phyloP scores from a whole-genome alignment of 2,329 filamentous ascomycete species.

The Sordariomycetes sp. region DNA sequence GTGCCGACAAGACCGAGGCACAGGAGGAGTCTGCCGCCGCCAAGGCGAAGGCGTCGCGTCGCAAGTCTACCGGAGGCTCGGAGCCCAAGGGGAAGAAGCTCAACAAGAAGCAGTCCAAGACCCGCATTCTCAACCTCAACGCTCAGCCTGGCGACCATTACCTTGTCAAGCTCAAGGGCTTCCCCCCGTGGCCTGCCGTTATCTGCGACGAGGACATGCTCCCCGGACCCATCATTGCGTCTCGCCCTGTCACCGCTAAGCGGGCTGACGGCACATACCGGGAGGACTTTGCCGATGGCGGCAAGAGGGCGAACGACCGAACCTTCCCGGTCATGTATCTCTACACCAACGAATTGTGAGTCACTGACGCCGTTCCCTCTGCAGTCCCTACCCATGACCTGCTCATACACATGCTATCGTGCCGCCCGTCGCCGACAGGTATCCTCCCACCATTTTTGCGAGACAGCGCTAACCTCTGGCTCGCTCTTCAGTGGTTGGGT shows the following conservation, averaged over 20 bases:
- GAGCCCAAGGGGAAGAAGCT: constrained; percentile 65
- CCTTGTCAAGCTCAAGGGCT: constrained; percentile 87
- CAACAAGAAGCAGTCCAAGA: constrained; percentile 73
- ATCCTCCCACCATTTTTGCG: not conserved
- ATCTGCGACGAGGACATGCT: constrained; percentile 93
- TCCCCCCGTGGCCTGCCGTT: constrained; percentile 87
- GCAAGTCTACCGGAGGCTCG: constrained; percentile 60
- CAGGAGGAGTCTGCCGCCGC: constrained; percentile 19
- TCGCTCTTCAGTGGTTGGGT: constrained; percentile 66
- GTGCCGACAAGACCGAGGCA: constrained; percentile 14
- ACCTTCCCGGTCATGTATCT: constrained; percentile 95
- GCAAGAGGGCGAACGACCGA: constrained; percentile 72
- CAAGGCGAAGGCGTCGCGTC: constrained; percentile 35
- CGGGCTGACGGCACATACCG: constrained; percentile 76
- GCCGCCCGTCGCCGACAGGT: not conserved
- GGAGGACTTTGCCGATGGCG: constrained; percentile 76
- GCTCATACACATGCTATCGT: not conserved
- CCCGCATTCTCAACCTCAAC: constrained; percentile 57
- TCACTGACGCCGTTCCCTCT: constrained; percentile 12
- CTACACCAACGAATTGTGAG: constrained; percentile 93
- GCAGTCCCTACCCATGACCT: not conserved
- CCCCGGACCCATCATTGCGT: constrained; percentile 60
- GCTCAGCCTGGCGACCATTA: constrained; percentile 86
- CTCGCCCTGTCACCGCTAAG: constrained; percentile 72
- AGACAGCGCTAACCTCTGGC: not conserved